These are phyloP conservation scores for Nicotiana tomentosiformis DNA, from an alignment of 257 asterid species.

Conservation along the genomic window DNA sequence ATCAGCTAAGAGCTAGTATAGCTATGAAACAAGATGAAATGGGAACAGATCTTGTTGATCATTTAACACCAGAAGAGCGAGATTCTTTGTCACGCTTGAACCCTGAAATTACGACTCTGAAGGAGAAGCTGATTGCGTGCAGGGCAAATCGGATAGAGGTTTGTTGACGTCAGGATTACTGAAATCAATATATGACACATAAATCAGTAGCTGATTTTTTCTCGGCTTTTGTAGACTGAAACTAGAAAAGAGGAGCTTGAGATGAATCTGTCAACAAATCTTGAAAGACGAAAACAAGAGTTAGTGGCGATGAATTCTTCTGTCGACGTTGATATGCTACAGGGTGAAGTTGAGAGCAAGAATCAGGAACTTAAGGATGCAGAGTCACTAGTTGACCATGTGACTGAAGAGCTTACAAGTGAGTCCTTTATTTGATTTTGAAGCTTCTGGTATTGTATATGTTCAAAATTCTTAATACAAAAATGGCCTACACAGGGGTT, in stretches of 20 bases:
- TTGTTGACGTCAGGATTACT: conserved; percentile 16
- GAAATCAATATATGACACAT: not conserved
- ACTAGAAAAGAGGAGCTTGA: conserved; percentile 92
- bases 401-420: conserved; percentile 74
- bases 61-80: conserved; percentile 86
- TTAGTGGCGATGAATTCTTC: conserved; percentile 74
- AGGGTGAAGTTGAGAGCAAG: conserved; percentile 74
- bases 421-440: conserved; percentile 19
- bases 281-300: conserved; percentile 91
- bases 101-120: conserved; percentile 82
- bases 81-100: conserved; percentile 74
- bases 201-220: not conserved
- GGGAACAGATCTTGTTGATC: conserved; percentile 98
- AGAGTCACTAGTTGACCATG: conserved; percentile 40
- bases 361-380: conserved; percentile 75
- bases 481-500: conserved; percentile 43
- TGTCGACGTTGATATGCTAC: conserved; percentile 58
- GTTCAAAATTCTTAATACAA: not conserved
- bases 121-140: conserved; percentile 67
- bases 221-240: conserved; percentile 55
- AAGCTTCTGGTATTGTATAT: conserved; percentile 7
- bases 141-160: conserved; percentile 91
- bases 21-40: conserved; percentile 77
- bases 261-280: conserved; percentile 93
- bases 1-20: conserved; percentile 76